Base-by-base conservation (phyloP, 2,329 filamentous ascomycete genomes). In the Penicillium occitanis region DNA sequence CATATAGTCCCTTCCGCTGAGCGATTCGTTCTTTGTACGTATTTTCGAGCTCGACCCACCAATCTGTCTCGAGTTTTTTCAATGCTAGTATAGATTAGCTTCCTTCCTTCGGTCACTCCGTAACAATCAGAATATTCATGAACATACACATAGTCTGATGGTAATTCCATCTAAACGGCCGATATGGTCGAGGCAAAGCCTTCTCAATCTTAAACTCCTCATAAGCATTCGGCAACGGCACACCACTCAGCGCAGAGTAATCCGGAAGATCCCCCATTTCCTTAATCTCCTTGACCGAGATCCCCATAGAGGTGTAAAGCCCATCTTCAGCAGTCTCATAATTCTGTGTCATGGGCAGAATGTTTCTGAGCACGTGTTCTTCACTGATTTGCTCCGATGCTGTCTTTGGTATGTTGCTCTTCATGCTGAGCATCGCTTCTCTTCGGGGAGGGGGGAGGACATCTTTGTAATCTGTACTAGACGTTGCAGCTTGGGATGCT, bases 121-220 rank as follows among this genome's bases (percentile, higher is more conserved):
- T 3, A 8, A 57, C 1, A 22, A 8, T 13, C n/a, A 25, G 4
- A 19, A 55, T 13, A 35, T 3, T 37, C 30, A 50, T 33, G 44
- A 55, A 83, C 89, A 71, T 85, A 94, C 91, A 91, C 92, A 96
- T 96, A 0, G 92, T 96, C 74, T 96, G 92, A 74, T 95, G 91
- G 73, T 96, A 96, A 0, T 84, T 81, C 92, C 92, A 96, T 71
- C 92, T 79, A 51, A 96, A 90, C 0, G 92, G 92, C 48, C 92
- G 84, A 74, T 93, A 96, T 0, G 92, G 92, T 66, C 92, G 83
- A 1, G 92, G 86, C 10, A 84, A 72, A 0, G 92, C 91, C 68
- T 82, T 90, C 14, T 84, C 78, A 64, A 93, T 87, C 68, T 91
- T 81, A 73, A 95, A 95, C 4, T 85, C 81, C 0, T 75, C 71